Conservation (phyloP, 352 stramenopile species). For the Blastocystis sp. region DNA sequence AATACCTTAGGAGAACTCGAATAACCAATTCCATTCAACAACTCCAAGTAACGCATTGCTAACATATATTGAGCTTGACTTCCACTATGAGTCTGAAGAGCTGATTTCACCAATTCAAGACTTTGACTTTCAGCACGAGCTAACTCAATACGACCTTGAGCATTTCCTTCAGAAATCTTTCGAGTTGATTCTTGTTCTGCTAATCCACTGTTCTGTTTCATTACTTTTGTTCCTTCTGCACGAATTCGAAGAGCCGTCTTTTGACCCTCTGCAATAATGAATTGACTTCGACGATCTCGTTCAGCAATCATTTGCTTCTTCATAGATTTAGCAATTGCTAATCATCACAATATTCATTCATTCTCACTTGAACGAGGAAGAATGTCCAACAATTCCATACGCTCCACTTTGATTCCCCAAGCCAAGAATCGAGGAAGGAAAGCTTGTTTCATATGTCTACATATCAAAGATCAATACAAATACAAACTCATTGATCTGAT, state of each 20-base stretch:
- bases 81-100: background rate
- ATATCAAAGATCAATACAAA: background rate
- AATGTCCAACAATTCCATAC: conserved; percentile 67
- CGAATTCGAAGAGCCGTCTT: conserved; percentile 65
- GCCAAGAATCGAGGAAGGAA: conserved; percentile 65
- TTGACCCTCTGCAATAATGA: conserved; percentile 67
- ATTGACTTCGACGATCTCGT: conserved; percentile 66
- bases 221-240: conserved; percentile 66
- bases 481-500: conserved; percentile 65
- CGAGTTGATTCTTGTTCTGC: conserved; percentile 67
- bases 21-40: conserved; percentile 62
- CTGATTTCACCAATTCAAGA: conserved; percentile 56
- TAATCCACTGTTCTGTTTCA: conserved; percentile 68
- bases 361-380: conserved; percentile 47
- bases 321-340: conserved; percentile 64
- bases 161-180: conserved; percentile 66
- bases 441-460: conserved; percentile 65
- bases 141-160: conserved; percentile 65
- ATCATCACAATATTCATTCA: background rate
- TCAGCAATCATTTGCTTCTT: conserved; percentile 68
- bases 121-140: conserved; percentile 65
- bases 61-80: conserved; percentile 63
- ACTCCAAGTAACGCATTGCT: conserved; percentile 65
- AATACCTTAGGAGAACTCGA: conserved; percentile 62
- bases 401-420: conserved; percentile 66